Evolutionary conservation across 768 basidiomycete genomes (phyloP).

Genomic region (Trametes punicea): DNA sequence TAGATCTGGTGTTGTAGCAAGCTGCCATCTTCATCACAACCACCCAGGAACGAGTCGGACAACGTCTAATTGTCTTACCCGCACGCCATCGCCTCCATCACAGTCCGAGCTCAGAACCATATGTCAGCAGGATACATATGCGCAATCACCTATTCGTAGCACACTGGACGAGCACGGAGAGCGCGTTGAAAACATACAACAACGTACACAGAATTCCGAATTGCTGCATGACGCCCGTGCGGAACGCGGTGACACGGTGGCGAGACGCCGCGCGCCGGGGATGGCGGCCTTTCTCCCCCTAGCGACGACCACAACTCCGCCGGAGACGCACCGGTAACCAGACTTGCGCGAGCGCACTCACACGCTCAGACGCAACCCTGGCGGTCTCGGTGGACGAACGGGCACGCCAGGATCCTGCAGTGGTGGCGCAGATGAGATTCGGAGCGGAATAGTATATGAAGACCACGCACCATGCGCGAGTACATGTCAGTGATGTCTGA

Average conservation of each 20-base stretch:
- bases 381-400: constrained; percentile 3
- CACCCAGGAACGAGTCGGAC: background rate
- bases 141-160: constrained; percentile 3
- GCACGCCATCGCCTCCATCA: background rate
- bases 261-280: background rate
- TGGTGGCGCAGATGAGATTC: constrained; percentile 1
- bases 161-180: background rate
- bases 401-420: constrained; percentile 1
- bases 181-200: background rate
- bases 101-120: no score
- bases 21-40: background rate
- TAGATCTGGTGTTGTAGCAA: no score
- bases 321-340: background rate
- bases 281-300: background rate
- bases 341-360: background rate
- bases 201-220: background rate
- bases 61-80: background rate
- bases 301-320: background rate
- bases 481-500: constrained; percentile 14
- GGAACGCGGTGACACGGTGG: background rate
- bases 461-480: background rate
- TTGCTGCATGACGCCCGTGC: background rate
- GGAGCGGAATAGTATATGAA: background rate
- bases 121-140: background rate
- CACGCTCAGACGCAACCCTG: constrained; percentile 10